phyloP scores from a whole-genome alignment of 2,329 filamentous ascomycete species.

The Trichoderma harzianum region DNA sequence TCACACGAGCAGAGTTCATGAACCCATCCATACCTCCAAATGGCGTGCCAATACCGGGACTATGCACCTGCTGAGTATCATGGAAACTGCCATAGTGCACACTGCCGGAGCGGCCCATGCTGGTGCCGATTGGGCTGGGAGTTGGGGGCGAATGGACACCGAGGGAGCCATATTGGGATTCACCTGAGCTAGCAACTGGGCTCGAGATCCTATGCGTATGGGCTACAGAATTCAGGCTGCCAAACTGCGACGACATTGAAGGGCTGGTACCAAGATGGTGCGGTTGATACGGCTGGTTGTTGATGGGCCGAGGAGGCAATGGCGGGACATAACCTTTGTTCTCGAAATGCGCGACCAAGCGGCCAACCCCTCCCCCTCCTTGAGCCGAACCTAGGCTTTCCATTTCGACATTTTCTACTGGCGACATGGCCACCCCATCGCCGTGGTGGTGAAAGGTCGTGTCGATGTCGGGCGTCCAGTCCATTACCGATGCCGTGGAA shows the following conservation, averaged over 20 bases:
- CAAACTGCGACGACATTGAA: constrained; percentile 32
- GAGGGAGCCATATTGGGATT: constrained; percentile 34
- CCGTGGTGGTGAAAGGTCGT: constrained; percentile 28
- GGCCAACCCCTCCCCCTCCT: constrained; percentile 30
- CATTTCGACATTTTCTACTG: constrained; percentile 29
- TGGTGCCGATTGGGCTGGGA: constrained; percentile 32
- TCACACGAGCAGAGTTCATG: constrained; percentile 30
- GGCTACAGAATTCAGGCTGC: constrained; percentile 27
- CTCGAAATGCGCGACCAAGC: constrained; percentile 41
- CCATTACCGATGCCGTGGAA: constrained; percentile 33
- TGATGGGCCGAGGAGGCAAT: constrained; percentile 35
- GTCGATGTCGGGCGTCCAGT: constrained; percentile 36
- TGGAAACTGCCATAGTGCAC: constrained; percentile 34
- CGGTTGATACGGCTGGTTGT: constrained; percentile 28
- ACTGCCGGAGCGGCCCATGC: constrained; percentile 24
- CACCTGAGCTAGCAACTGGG: constrained; percentile 31
- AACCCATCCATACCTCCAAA: constrained; percentile 36
- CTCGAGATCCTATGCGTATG: constrained; percentile 31
- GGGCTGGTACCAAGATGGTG: constrained; percentile 28
- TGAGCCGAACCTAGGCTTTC: constrained; percentile 27
- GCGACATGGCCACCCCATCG: constrained; percentile 15
- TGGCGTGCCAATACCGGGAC: constrained; percentile 27
- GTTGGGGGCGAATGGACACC: constrained; percentile 28
- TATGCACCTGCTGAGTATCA: constrained; percentile 29
- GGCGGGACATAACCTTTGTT: constrained; percentile 37